phyloP scores from a whole-genome alignment of 2,329 filamentous ascomycete species.

The Coccinonectria pachysandricola region DNA sequence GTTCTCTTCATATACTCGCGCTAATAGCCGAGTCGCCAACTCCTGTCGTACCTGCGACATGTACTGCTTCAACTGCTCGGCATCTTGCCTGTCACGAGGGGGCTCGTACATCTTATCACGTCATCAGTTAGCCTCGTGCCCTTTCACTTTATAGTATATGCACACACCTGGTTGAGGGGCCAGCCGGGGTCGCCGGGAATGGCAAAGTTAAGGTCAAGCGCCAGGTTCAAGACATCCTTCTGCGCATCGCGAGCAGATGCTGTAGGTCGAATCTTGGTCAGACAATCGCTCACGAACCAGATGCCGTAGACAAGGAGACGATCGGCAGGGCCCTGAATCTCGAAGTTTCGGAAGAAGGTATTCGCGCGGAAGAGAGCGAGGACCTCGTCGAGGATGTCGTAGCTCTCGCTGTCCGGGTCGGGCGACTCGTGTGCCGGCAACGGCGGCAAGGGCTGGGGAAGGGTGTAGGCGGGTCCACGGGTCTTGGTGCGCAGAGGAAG shows the following conservation, averaged over 20 bases:
- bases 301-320: conserved; percentile 94
- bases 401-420: conserved; percentile 82
- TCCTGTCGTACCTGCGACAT: conserved; percentile 90
- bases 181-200: conserved; percentile 90
- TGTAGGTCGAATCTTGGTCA: conserved; percentile 73
- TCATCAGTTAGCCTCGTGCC: too few relatives aligned
- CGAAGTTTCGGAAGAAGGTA: conserved; percentile 98
- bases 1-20: conserved; percentile 75
- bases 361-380: conserved; percentile 91
- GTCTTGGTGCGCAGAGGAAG: conserved; percentile 91
- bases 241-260: conserved; percentile 50
- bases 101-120: conserved; percentile 67
- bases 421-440: conserved; percentile 52
- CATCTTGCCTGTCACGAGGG: conserved; percentile 76
- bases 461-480: conserved; percentile 85
- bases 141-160: too few relatives aligned
- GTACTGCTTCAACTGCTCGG: conserved; percentile 80
- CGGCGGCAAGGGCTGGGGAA: conserved; percentile 48
- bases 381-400: conserved; percentile 93
- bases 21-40: conserved; percentile 70
- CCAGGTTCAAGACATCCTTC: conserved; percentile 78
- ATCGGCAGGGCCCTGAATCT: conserved; percentile 94
- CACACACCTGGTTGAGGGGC: conserved; percentile 72
- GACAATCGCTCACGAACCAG: conserved; percentile 82
- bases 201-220: conserved; percentile 87